A percentile compares a stretch with the other conserved stretches of the same genome.
Evolutionary conservation across 1,284 basidiomycete genomes (phyloP).

Genomic region (Flammula alnicola): DNA sequence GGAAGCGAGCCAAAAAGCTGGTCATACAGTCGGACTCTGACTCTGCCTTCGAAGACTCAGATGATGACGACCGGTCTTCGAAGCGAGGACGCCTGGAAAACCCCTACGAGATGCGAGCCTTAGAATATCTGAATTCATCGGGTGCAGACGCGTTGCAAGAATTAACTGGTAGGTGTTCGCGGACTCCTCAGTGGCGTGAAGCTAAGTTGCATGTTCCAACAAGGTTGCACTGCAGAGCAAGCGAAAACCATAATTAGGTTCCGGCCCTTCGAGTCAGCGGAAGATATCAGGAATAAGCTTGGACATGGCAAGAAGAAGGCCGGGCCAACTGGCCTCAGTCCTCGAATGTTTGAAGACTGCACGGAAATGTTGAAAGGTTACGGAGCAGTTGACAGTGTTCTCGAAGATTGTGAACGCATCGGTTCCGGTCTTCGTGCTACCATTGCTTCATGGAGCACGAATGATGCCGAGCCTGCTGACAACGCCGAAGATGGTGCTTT

Average conservation of each 20-base stretch:
- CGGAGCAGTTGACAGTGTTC: slow-evolving; percentile 86
- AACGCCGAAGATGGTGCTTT: slow-evolving; percentile 66
- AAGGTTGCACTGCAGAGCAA: slow-evolving; percentile 86
- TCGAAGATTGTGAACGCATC: slow-evolving; percentile 88
- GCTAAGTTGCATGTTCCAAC: slow-evolving; percentile 19
- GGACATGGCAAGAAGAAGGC: slow-evolving; percentile 84
- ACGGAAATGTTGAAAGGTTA: slow-evolving; percentile 90
- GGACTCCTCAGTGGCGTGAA: neutral
- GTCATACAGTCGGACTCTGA: slow-evolving; percentile 75
- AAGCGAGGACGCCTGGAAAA: slow-evolving; percentile 31
- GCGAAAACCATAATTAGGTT: slow-evolving; percentile 81
- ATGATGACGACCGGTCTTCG: slow-evolving; percentile 35
- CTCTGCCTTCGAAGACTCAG: slow-evolving; percentile 44
- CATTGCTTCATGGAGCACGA: slow-evolving; percentile 80
- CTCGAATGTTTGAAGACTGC: slow-evolving; percentile 91
- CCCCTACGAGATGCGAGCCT: slow-evolving; percentile 52
- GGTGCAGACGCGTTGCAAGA: slow-evolving; percentile 81
- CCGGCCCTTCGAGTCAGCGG: slow-evolving; percentile 82
- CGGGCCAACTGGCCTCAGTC: slow-evolving; percentile 81
- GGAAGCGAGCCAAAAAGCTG: slow-evolving; percentile 59
- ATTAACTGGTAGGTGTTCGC: slow-evolving; percentile 72
- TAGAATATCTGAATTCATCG: slow-evolving; percentile 89
- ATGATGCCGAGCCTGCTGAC: slow-evolving; percentile 39
- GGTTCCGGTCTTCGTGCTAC: slow-evolving; percentile 70
- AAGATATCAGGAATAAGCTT: slow-evolving; percentile 81